phyloP scores from a whole-genome alignment of 495 filamentous ascomycete species.

The Aspergillus indologenus region DNA sequence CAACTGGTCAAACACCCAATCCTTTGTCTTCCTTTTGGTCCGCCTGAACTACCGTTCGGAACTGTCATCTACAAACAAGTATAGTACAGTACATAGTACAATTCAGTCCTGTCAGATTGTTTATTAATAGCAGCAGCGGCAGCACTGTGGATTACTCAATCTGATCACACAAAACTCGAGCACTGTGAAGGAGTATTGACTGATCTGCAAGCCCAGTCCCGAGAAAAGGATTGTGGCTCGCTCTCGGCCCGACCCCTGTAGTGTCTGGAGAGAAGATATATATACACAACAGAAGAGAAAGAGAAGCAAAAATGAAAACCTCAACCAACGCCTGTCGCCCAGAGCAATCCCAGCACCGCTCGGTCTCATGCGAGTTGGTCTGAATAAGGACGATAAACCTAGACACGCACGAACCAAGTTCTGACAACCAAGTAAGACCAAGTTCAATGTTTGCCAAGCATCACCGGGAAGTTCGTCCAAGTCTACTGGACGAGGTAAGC shows the following conservation, averaged over 20 bases:
- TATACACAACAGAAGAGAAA: background rate
- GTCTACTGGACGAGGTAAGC: slow-evolving; percentile 15
- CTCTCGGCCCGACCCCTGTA: background rate
- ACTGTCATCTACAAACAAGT: background rate
- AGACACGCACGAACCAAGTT: background rate
- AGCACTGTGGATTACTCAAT: background rate
- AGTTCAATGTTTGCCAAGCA: background rate
- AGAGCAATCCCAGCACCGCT: background rate
- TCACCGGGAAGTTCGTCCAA: too few species aligned
- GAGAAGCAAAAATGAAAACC: background rate
- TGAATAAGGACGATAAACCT: background rate
- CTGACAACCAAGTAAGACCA: background rate
- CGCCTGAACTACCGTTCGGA: background rate
- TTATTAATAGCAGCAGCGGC: background rate
- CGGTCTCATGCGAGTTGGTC: background rate
- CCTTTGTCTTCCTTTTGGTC: background rate
- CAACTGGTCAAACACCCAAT: slow-evolving; percentile 8
- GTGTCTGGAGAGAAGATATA: background rate
- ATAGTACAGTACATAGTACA: background rate
- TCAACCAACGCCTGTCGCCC: background rate
- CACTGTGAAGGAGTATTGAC: background rate
- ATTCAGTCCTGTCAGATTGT: background rate
- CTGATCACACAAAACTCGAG: background rate
- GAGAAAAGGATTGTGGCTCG: too few species aligned
- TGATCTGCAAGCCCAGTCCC: background rate